These are phyloP conservation scores for Leccinellum albellum DNA, from an alignment of 768 basidiomycete genomes.

Conservation along the genomic window DNA sequence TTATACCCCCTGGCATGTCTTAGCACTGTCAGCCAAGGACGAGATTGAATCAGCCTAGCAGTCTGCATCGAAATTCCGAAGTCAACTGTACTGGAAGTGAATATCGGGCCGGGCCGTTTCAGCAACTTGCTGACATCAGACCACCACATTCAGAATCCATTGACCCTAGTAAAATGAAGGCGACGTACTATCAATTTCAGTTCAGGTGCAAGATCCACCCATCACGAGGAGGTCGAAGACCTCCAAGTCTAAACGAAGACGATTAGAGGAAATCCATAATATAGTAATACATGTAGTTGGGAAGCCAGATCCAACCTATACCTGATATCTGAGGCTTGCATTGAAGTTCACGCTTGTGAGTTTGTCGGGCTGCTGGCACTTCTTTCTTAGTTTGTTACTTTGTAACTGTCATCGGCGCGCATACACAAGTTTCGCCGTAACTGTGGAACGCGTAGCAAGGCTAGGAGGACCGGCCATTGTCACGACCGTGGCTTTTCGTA, in stretches of 20 bases:
- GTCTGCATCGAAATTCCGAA: constrained; percentile 9
- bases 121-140: not conserved
- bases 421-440: not conserved
- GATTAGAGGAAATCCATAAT: not conserved
- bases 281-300: too few relatives aligned
- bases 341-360: not conserved
- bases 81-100: not conserved
- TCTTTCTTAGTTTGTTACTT: not conserved
- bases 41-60: constrained; percentile 7
- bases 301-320: not conserved
- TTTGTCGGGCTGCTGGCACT: too few relatives aligned
- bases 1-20: constrained; percentile 25
- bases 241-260: not conserved
- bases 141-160: too few relatives aligned
- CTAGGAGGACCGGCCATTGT: too few relatives aligned
- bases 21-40: constrained; percentile 16
- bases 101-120: not conserved
- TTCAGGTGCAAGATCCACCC: not conserved
- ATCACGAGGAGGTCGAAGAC: not conserved
- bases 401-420: not conserved
- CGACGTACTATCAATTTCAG: not conserved
- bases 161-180: not conserved
- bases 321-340: not conserved
- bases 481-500: too few relatives aligned
- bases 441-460: too few relatives aligned